A percentile compares a stretch with the other conserved stretches of the same genome.
phyloP scores from a whole-genome alignment of 352 stramenopile species.

The Globisporangium polare region DNA sequence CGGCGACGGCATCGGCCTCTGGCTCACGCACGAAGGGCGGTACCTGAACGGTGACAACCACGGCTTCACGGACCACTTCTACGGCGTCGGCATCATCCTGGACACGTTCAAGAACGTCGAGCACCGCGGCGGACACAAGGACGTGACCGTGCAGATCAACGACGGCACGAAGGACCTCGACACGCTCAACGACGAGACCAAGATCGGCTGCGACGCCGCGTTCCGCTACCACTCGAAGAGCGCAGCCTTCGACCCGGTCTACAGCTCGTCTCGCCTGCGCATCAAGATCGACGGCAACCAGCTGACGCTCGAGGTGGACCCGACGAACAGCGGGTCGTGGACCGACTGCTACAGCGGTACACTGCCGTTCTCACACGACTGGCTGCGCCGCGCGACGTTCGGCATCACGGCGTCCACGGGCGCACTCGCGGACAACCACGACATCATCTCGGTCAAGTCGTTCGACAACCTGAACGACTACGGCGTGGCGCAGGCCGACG shows the following conservation, averaged over 20 bases:
- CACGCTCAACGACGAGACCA: slow-evolving; percentile 63
- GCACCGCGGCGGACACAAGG: slow-evolving; percentile 74
- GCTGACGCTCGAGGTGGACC: slow-evolving; percentile 62
- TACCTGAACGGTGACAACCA: slow-evolving; percentile 69
- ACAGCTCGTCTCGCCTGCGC: slow-evolving; percentile 61
- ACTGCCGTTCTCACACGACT: slow-evolving; percentile 64
- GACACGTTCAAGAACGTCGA: slow-evolving; percentile 83
- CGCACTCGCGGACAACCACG: slow-evolving; percentile 79
- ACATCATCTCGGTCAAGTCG: slow-evolving; percentile 60
- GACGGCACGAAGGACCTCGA: slow-evolving; percentile 70
- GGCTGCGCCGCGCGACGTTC: slow-evolving; percentile 56
- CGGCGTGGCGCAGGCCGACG: slow-evolving; percentile 49
- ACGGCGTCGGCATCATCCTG: slow-evolving; percentile 66
- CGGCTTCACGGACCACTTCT: slow-evolving; percentile 68
- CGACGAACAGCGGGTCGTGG: slow-evolving; percentile 51
- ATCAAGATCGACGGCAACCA: slow-evolving; percentile 54
- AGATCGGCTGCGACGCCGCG: slow-evolving; percentile 69
- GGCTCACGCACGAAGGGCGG: slow-evolving; percentile 56
- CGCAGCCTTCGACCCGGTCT: slow-evolving; percentile 66
- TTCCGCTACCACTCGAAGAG: slow-evolving; percentile 76
- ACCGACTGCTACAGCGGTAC: slow-evolving; percentile 58
- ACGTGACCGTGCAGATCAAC: slow-evolving; percentile 77
- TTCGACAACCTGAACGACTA: slow-evolving; percentile 64
- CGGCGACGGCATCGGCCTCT: slow-evolving; percentile 70
- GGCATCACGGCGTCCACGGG: slow-evolving; percentile 76